Conservation (phyloP, 306 rosid genomes). For the Dalbergia cochinchinensis region DNA sequence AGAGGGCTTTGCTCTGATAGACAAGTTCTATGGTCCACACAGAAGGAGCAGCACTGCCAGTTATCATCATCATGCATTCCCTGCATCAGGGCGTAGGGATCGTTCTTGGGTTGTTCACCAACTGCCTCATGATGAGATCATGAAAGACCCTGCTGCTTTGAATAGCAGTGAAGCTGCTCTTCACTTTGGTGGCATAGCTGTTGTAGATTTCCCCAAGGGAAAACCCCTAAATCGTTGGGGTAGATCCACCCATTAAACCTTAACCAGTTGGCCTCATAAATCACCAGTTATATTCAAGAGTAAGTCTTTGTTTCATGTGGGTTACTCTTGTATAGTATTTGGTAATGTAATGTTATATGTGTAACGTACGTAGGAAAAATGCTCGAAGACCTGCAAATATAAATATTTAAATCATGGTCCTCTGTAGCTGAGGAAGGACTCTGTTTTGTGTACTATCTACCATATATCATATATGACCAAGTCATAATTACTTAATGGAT, state of each 20-base stretch:
- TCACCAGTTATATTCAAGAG: too few relatives aligned
- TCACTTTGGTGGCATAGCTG: neutral
- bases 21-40: too few relatives aligned
- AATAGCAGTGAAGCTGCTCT: constrained; percentile 7
- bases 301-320: neutral
- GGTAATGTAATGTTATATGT: neutral
- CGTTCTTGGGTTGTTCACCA: constrained; percentile 28
- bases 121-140: neutral
- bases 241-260: constrained; percentile 16
- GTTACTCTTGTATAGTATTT: neutral
- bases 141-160: neutral
- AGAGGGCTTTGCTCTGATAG: neutral
- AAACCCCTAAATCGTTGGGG: constrained; percentile 51
- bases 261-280: neutral
- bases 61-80: too few relatives aligned
- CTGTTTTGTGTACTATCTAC: too few relatives aligned
- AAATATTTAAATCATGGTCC: constrained; percentile 12
- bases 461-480: neutral
- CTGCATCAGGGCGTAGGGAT: neutral
- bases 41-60: neutral
- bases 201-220: constrained; percentile 25
- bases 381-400: constrained; percentile 32
- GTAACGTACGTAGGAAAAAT: neutral
- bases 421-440: constrained; percentile 28
- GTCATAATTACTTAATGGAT: too few relatives aligned